Evolutionary conservation across 1,284 basidiomycete genomes (phyloP).

Genomic region (Pseudozyma tsukubaensis): DNA sequence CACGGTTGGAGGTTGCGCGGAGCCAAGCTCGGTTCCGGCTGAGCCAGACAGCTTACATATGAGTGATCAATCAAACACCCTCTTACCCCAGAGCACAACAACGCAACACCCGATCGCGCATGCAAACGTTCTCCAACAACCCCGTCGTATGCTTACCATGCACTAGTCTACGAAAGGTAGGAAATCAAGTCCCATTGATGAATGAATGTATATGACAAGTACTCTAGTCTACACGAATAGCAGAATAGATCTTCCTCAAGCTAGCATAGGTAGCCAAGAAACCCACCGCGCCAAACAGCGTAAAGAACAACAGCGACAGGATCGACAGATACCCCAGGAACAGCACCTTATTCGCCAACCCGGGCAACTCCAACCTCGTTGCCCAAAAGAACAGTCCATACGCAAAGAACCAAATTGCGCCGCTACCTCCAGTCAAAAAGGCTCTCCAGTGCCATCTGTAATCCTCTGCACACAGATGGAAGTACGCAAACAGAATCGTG

Average conservation of each 20-base stretch:
- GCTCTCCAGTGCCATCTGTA: constrained; percentile 98
- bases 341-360: constrained; percentile 83
- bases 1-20: too few relatives aligned
- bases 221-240: constrained; percentile 60
- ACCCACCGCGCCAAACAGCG: constrained; percentile 77
- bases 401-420: constrained; percentile 88
- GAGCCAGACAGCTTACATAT: too few relatives aligned
- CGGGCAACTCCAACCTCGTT: constrained; percentile 83
- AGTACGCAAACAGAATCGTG: constrained; percentile 72
- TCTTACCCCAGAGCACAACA: too few relatives aligned
- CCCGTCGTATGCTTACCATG: not conserved
- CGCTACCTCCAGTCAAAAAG: constrained; percentile 93
- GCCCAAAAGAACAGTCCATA: constrained; percentile 89
- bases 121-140: too few relatives aligned
- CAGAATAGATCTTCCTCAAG: constrained; percentile 56
- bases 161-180: not conserved
- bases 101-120: too few relatives aligned
- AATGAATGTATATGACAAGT: not conserved
- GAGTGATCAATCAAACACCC: too few relatives aligned
- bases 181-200: too few relatives aligned
- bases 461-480: constrained; percentile 92
- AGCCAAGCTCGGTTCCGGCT: too few relatives aligned
- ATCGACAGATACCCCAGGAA: constrained; percentile 92
- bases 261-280: constrained; percentile 58
- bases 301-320: constrained; percentile 84